Percentiles rank a stretch among this genome's conserved stretches.
Conservation (phyloP, 257 asterid species). For the Pogostemon cablin region DNA sequence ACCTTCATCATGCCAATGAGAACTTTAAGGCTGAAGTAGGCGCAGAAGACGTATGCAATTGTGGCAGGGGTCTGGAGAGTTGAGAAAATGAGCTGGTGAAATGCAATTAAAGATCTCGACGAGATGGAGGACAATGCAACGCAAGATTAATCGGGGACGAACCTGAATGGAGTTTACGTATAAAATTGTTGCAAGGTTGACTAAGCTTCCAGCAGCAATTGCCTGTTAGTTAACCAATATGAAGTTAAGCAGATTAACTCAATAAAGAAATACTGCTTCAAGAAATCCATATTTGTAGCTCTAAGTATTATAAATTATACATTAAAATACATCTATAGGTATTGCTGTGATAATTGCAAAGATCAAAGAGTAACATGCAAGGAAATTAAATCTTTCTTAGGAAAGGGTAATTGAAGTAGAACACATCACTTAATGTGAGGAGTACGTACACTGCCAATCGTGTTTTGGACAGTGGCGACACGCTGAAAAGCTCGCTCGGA, state of each 20-base stretch:
- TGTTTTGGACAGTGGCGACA: conserved; percentile 89
- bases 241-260: no score
- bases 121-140: conserved; percentile 2
- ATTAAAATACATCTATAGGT: no score
- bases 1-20: conserved; percentile 75
- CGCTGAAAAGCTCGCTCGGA: conserved; percentile 98
- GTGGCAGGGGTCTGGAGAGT: conserved; percentile 73
- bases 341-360: no score
- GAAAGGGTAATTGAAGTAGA: not conserved
- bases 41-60: conserved; percentile 62
- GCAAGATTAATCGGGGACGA: conserved; percentile 32
- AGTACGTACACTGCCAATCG: conserved; percentile 76
- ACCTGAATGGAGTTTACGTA: conserved; percentile 76
- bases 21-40: conserved; percentile 78
- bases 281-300: no score
- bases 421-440: not conserved
- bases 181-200: conserved; percentile 86
- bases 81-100: conserved; percentile 1
- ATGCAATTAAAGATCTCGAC: not conserved
- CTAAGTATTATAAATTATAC: no score
- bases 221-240: conserved; percentile 55
- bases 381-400: not conserved
- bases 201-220: conserved; percentile 95
- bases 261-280: no score
- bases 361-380: not conserved